These are phyloP conservation scores for Podaxis sp. DNA, from an alignment of 768 basidiomycete species.

Conservation along the genomic window DNA sequence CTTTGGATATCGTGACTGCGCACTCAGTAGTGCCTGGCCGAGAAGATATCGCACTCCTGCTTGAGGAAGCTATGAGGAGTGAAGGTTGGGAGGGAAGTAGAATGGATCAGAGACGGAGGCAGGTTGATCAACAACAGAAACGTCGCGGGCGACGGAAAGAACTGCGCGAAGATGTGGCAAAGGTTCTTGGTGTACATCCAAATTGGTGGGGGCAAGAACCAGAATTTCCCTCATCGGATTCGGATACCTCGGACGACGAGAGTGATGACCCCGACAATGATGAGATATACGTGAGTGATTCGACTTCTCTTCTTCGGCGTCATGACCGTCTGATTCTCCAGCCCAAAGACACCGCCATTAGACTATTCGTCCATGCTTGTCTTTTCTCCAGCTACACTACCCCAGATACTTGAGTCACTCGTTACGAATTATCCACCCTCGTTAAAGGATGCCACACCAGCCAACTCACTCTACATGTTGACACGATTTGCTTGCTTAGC, in stretches of 20 bases:
- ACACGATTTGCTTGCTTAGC: conserved; percentile 90
- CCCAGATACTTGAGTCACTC: conserved; percentile 77
- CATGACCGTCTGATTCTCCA: conserved; percentile 20
- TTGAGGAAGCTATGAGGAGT: conserved; percentile 86
- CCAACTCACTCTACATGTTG: conserved; percentile 87
- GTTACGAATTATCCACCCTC: conserved; percentile 74
- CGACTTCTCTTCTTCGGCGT: conserved; percentile 5
- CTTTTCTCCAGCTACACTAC: conserved; percentile 79
- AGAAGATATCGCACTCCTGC: conserved; percentile 80
- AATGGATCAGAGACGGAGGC: conserved; percentile 67
- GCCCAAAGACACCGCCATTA: conserved; percentile 61
- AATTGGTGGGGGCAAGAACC: conserved; percentile 66
- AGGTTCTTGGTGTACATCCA: conserved; percentile 52
- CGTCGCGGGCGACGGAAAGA: conserved; percentile 51
- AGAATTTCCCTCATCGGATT: conserved; percentile 40
- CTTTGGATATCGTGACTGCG: conserved; percentile 87
- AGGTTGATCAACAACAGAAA: conserved; percentile 57
- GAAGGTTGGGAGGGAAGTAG: conserved; percentile 80
- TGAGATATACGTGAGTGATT: conserved; percentile 48
- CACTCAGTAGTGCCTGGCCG: conserved; percentile 80
- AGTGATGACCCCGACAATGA: conserved; percentile 50
- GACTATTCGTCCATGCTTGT: conserved; percentile 91
- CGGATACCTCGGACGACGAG: conserved; percentile 42
- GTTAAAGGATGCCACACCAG: conserved; percentile 79
- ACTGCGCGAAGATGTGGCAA: conserved; percentile 59